A percentile compares a stretch with the other conserved stretches of the same genome.
Conservation (phyloP, 148 eudicot genomes). For the Silene latifolia region DNA sequence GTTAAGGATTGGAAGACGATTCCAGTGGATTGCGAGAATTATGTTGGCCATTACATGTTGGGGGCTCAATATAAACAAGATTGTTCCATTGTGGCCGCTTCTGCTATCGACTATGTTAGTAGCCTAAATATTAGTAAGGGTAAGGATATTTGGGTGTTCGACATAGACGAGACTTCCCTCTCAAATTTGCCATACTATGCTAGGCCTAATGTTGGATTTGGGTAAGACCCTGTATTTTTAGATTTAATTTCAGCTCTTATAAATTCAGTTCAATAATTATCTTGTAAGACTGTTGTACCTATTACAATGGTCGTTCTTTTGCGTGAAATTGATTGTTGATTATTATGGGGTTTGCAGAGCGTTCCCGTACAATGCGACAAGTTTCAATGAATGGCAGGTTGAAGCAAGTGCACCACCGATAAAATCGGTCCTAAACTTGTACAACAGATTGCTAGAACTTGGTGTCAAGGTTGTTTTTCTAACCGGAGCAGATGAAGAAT, state of each 20-base stretch:
- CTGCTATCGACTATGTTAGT: slow-evolving; percentile 32
- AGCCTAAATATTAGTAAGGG: slow-evolving; percentile 23
- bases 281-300: too few relatives aligned
- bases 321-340: too few relatives aligned
- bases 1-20: slow-evolving; percentile 40
- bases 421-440: slow-evolving; percentile 25
- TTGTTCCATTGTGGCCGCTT: slow-evolving; percentile 28
- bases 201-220: slow-evolving; percentile 33
- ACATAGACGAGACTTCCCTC: slow-evolving; percentile 44
- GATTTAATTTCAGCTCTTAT: too few relatives aligned
- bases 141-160: slow-evolving; percentile 41
- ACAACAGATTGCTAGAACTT: slow-evolving; percentile 27
- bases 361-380: slow-evolving; percentile 26
- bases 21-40: slow-evolving; percentile 43
- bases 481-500: slow-evolving; percentile 31
- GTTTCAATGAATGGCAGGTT: slow-evolving; percentile 29
- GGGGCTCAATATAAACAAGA: slow-evolving; percentile 51
- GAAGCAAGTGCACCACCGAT: slow-evolving; percentile 25
- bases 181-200: slow-evolving; percentile 51
- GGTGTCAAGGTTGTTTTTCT: slow-evolving; percentile 42
- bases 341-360: slow-evolving; percentile 21
- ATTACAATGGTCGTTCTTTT: too few relatives aligned
- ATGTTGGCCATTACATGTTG: slow-evolving; percentile 58
- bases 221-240: slow-evolving; percentile 23
- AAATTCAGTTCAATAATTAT: too few relatives aligned